Evolutionary conservation across 345 rosid genomes (phyloP).

Genomic region (Aegle marmelos): DNA sequence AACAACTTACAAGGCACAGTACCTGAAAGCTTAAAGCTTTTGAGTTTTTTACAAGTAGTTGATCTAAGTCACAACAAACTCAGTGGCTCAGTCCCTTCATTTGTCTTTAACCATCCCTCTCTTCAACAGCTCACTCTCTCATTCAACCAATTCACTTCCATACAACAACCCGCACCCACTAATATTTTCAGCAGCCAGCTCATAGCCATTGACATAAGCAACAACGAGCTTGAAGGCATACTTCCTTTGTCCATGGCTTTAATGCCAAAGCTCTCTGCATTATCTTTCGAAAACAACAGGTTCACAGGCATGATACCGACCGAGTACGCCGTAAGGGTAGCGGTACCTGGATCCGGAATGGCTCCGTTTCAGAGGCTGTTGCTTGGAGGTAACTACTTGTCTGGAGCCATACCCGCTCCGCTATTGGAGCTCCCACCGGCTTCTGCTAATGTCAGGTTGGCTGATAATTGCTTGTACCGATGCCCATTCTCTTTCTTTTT

Average conservation of each 20-base stretch:
- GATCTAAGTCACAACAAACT: conserved; percentile 73
- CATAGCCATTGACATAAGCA: conserved; percentile 49
- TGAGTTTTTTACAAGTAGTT: conserved; percentile 50
- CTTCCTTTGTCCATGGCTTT: conserved; percentile 46
- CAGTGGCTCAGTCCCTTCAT: conserved; percentile 44
- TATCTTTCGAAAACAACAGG: conserved; percentile 46
- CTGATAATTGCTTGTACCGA: conserved; percentile 65
- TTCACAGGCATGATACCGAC: conserved; percentile 60
- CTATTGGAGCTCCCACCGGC: conserved; percentile 62
- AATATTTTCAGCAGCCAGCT: conserved; percentile 39
- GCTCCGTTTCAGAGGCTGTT: conserved; percentile 62
- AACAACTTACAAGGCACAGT: conserved; percentile 52
- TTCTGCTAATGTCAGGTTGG: conserved; percentile 50
- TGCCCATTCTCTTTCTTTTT: conserved; percentile 72
- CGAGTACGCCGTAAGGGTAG: conserved; percentile 48
- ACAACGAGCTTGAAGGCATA: conserved; percentile 42
- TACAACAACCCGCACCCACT: conserved; percentile 40
- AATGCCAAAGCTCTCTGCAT: conserved; percentile 50
- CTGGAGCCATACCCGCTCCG: conserved; percentile 68
- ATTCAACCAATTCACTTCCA: conserved; percentile 55
- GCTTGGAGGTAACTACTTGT: conserved; percentile 83
- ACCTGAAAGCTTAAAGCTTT: conserved; percentile 36
- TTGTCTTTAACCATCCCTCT: conserved; percentile 58
- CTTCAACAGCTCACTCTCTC: conserved; percentile 82
- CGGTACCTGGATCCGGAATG: conserved; percentile 40